Conservation (phyloP, 352 stramenopile species). For the Pythium pyrilobum region DNA sequence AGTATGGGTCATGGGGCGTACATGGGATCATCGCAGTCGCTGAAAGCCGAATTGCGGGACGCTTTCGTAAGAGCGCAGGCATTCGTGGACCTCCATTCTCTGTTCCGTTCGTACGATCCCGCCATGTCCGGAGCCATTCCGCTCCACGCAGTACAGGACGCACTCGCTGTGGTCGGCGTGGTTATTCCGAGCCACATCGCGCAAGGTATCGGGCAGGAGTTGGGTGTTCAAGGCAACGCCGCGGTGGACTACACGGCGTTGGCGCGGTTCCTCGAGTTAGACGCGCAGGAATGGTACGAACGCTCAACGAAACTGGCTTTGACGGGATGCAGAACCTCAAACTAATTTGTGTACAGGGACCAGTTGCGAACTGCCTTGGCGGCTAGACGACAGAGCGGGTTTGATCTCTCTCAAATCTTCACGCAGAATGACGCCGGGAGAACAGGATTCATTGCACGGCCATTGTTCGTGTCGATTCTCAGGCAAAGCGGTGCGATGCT, state of each 20-base stretch:
- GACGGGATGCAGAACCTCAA: background rate
- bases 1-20: background rate
- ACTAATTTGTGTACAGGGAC: slow-evolving; percentile 27
- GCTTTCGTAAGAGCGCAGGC: slow-evolving; percentile 40
- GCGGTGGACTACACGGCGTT: background rate
- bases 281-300: slow-evolving; percentile 46
- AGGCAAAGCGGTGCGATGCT: slow-evolving; percentile 31
- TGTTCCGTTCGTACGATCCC: slow-evolving; percentile 53
- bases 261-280: slow-evolving; percentile 38
- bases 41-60: slow-evolving; percentile 43
- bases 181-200: slow-evolving; percentile 27
- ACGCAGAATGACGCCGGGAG: slow-evolving; percentile 32
- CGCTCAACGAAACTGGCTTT: background rate
- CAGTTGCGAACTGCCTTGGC: slow-evolving; percentile 31
- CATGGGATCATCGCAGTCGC: background rate
- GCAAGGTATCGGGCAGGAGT: slow-evolving; percentile 37
- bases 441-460: slow-evolving; percentile 35
- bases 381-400: slow-evolving; percentile 22
- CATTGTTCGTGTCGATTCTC: slow-evolving; percentile 34
- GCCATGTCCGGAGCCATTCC: slow-evolving; percentile 28
- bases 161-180: slow-evolving; percentile 39
- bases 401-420: slow-evolving; percentile 34
- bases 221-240: slow-evolving; percentile 26
- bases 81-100: slow-evolving; percentile 36
- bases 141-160: slow-evolving; percentile 38